Percentiles rank a stretch among this genome's conserved stretches.
Conservation (phyloP, 2,329 filamentous ascomycete species). For the Gaeumannomyces tritici region DNA sequence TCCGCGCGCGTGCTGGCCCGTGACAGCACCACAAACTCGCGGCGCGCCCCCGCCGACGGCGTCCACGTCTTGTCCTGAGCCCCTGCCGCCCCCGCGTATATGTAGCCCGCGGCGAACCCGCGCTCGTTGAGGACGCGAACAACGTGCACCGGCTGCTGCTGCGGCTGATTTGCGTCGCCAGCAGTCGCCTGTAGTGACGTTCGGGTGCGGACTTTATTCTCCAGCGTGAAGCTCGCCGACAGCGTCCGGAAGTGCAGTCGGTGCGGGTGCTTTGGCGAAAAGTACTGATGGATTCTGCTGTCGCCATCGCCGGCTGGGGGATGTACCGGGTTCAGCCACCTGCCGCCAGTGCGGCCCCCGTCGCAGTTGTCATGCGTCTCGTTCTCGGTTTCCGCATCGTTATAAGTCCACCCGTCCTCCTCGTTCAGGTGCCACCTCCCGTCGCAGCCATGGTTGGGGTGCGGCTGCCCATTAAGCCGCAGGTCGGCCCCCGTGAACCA, state of each 20-base stretch:
- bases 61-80: not conserved
- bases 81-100: not conserved
- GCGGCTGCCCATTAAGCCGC: conserved; percentile 1
- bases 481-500: conserved; percentile 3
- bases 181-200: too few relatives aligned
- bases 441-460: not conserved
- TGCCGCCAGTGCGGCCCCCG: not conserved
- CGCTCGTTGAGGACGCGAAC: conserved; percentile 1
- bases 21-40: conserved; percentile 1
- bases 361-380: not conserved
- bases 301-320: not conserved
- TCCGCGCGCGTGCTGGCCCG: not conserved
- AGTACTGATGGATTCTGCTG: not conserved
- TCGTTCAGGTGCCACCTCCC: not conserved
- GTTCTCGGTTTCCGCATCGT: not conserved
- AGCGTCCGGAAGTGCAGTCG: conserved; percentile 3
- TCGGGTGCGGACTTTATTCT: not conserved
- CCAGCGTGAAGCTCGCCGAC: not conserved
- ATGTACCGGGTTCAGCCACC: conserved; percentile 1
- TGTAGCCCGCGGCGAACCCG: conserved; percentile 1
- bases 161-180: not conserved
- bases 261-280: not conserved
- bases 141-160: not conserved
- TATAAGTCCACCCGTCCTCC: conserved; percentile 1
- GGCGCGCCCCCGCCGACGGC: not conserved